Percentiles rank a stretch among this genome's conserved stretches.
Conservation (phyloP, 345 rosid genomes). For the Raphanus sativus region DNA sequence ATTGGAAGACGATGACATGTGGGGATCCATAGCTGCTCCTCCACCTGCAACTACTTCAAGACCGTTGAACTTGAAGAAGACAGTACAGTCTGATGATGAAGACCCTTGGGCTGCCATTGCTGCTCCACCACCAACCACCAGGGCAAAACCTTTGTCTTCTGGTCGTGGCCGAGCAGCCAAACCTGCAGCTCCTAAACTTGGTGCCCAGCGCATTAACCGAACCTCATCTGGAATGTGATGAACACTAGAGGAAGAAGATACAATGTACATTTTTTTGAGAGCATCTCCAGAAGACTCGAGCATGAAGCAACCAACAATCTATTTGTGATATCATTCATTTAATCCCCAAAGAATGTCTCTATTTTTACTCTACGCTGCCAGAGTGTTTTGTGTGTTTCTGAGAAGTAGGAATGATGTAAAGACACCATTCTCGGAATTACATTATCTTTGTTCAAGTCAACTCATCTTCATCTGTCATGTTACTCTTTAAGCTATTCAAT, state of each 20-base stretch:
- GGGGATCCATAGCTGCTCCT: constrained; percentile 97
- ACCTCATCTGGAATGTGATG: constrained; percentile 67
- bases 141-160: constrained; percentile 68
- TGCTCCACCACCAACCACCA: constrained; percentile 87
- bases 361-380: constrained; percentile 15
- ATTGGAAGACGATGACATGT: constrained; percentile 80
- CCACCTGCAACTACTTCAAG: constrained; percentile 66
- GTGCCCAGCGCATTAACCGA: constrained; percentile 93
- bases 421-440: constrained; percentile 10
- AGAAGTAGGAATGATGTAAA: constrained; percentile 30
- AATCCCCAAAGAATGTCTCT: constrained; percentile 23
- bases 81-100: constrained; percentile 56
- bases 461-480: constrained; percentile 41
- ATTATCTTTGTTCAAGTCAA: background rate
- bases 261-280: constrained; percentile 49
- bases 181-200: constrained; percentile 67
- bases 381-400: constrained; percentile 22
- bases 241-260: constrained; percentile 23
- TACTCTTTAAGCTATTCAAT: constrained; percentile 43
- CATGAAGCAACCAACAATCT: constrained; percentile 17
- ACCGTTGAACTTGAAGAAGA: constrained; percentile 59
- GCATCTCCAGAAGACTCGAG: constrained; percentile 40
- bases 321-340: constrained; percentile 65
- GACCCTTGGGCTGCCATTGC: constrained; percentile 98
- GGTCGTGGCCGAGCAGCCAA: constrained; percentile 76